Evolutionary conservation across 1,284 basidiomycete species (phyloP).

Genomic region (Irpex sp.): DNA sequence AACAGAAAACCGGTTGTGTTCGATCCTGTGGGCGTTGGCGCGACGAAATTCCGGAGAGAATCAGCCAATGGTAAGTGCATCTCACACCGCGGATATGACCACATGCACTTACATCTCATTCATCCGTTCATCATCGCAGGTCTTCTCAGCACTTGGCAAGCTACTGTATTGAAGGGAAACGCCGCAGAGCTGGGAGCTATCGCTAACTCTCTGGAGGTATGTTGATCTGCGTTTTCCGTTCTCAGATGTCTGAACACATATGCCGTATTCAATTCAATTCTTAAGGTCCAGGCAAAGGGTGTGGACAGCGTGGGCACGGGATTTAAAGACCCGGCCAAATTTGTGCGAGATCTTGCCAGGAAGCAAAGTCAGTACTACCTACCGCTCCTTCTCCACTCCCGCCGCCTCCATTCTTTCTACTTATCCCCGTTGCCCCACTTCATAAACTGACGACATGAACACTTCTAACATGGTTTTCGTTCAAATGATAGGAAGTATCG

Average conservation of each 20-base stretch:
- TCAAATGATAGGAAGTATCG: slow-evolving; percentile 59
- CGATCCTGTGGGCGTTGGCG: slow-evolving; percentile 93
- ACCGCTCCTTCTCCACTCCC: background rate
- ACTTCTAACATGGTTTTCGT: background rate
- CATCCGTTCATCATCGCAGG: slow-evolving; percentile 34
- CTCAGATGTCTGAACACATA: background rate
- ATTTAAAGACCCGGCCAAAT: slow-evolving; percentile 70
- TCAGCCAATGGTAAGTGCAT: slow-evolving; percentile 44
- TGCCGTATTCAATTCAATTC: background rate
- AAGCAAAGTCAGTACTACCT: slow-evolving; percentile 61
- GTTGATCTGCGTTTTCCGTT: slow-evolving; percentile 6
- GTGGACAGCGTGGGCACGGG: slow-evolving; percentile 83
- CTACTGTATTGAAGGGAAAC: slow-evolving; percentile 94
- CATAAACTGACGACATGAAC: background rate
- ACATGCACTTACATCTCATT: background rate
- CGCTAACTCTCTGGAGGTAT: slow-evolving; percentile 70
- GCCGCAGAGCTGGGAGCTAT: slow-evolving; percentile 86
- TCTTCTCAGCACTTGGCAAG: slow-evolving; percentile 83
- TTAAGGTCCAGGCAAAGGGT: slow-evolving; percentile 74
- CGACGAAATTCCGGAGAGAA: slow-evolving; percentile 68
- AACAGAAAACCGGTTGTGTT: slow-evolving; percentile 82
- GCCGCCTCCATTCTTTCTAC: background rate
- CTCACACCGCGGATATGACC: background rate
- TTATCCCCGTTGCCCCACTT: background rate
- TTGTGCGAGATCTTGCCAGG: slow-evolving; percentile 72